Evolutionary conservation across 2,329 filamentous ascomycete genomes (phyloP).

Genomic region (Periconia sp.): DNA sequence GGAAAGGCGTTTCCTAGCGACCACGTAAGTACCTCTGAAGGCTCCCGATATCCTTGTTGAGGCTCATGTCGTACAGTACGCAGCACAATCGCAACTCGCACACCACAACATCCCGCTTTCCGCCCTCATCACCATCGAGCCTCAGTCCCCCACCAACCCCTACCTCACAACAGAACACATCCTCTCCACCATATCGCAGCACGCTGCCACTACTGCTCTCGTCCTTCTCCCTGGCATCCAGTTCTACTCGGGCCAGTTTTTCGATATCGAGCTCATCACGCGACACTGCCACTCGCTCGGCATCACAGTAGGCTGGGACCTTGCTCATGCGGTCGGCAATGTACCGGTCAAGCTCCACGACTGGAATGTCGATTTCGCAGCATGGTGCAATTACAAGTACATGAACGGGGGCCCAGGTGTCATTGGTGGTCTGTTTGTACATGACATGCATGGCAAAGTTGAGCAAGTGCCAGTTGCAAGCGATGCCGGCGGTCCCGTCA

Average conservation of each 20-base stretch:
- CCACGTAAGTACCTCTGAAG: slow-evolving; percentile 59
- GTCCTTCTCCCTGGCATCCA: slow-evolving; percentile 86
- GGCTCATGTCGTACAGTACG: slow-evolving; percentile 63
- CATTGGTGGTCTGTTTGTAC: slow-evolving; percentile 82
- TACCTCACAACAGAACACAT: slow-evolving; percentile 75
- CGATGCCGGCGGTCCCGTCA: slow-evolving; percentile 33
- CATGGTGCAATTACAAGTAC: slow-evolving; percentile 96
- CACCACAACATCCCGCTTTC: slow-evolving; percentile 70
- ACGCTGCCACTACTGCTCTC: slow-evolving; percentile 75
- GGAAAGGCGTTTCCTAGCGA: slow-evolving; percentile 91
- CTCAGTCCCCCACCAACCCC: slow-evolving; percentile 55
- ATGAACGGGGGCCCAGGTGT: slow-evolving; percentile 84
- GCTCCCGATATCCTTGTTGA: too few relatives aligned
- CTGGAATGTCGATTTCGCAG: slow-evolving; percentile 90
- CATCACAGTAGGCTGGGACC: slow-evolving; percentile 83
- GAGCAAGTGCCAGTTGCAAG: slow-evolving; percentile 13
- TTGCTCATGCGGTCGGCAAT: slow-evolving; percentile 86
- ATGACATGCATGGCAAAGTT: slow-evolving; percentile 73
- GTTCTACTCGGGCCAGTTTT: slow-evolving; percentile 88
- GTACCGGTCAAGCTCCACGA: slow-evolving; percentile 80
- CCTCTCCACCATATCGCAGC: slow-evolving; percentile 73
- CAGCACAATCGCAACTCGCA: slow-evolving; percentile 78
- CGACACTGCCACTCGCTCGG: slow-evolving; percentile 73
- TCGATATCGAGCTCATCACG: slow-evolving; percentile 83
- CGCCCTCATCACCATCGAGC: slow-evolving; percentile 75